A percentile compares a stretch with the other conserved stretches of the same genome.
phyloP scores from a whole-genome alignment of 129 eudicot genomes.

The Erigeron canadensis region DNA sequence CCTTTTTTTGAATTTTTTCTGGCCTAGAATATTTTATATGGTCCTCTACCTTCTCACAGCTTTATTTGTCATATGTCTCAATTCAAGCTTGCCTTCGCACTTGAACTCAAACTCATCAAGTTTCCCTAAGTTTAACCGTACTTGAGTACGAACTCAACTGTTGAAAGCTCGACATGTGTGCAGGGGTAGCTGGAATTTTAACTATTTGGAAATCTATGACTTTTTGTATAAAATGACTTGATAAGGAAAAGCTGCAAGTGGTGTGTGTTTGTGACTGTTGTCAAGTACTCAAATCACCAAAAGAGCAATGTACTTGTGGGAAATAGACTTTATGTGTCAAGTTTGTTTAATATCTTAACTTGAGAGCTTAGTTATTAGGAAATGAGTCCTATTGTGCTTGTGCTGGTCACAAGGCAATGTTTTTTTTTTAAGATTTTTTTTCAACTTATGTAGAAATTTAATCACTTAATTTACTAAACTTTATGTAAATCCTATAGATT shows the following conservation, averaged over 20 bases:
- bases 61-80: neutral
- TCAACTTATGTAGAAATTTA: neutral
- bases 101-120: neutral
- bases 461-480: neutral
- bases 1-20: neutral
- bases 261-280: neutral
- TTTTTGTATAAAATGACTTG: neutral
- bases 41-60: neutral
- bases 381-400: neutral
- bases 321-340: neutral
- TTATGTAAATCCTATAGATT: neutral
- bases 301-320: neutral
- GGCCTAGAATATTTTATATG: neutral
- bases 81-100: neutral
- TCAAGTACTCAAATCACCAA: slow-evolving; percentile 8
- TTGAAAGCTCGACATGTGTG: neutral
- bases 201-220: neutral
- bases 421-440: neutral
- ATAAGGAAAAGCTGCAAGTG: neutral
- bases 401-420: neutral
- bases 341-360: neutral
- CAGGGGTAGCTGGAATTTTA: no score
- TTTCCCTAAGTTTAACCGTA: neutral
- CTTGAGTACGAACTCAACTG: neutral
- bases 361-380: neutral